A percentile compares a stretch with the other conserved stretches of the same genome.
phyloP scores from a whole-genome alignment of 148 eudicot genomes.

The Vaccinium darrowii region DNA sequence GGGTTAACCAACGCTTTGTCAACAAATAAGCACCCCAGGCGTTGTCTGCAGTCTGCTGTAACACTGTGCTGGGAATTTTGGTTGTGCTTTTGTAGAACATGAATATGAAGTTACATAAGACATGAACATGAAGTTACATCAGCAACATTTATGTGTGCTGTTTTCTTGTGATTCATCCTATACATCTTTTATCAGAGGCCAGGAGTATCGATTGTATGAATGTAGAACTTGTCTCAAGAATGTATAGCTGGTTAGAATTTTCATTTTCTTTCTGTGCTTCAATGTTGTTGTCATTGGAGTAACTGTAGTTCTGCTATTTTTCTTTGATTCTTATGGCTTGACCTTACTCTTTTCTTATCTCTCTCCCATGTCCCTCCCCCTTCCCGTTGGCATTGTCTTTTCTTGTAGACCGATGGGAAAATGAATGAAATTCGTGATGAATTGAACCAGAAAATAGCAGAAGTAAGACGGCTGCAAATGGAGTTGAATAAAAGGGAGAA shows the following conservation, averaged over 20 bases:
- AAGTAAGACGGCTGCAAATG: constrained; percentile 59
- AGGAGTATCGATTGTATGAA: background rate
- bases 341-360: background rate
- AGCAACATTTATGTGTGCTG: background rate
- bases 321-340: background rate
- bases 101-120: background rate
- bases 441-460: constrained; percentile 55
- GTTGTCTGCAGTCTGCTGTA: background rate
- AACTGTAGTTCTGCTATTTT: background rate
- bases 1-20: background rate
- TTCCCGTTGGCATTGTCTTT: constrained; percentile 5
- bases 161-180: background rate
- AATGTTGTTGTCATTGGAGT: background rate
- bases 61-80: constrained; percentile 8
- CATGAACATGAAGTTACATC: background rate
- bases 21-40: background rate
- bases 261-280: background rate
- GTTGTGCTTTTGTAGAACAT: background rate
- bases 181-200: background rate
- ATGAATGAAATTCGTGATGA: constrained; percentile 49
- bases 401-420: constrained; percentile 51
- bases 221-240: background rate
- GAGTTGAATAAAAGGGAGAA: constrained; percentile 53
- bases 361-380: background rate
- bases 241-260: background rate